Evolutionary conservation across 106 monocot species (phyloP), one percentile per base, ranked within the genome.

Genomic region (Apostasia shenzhenica): DNA sequence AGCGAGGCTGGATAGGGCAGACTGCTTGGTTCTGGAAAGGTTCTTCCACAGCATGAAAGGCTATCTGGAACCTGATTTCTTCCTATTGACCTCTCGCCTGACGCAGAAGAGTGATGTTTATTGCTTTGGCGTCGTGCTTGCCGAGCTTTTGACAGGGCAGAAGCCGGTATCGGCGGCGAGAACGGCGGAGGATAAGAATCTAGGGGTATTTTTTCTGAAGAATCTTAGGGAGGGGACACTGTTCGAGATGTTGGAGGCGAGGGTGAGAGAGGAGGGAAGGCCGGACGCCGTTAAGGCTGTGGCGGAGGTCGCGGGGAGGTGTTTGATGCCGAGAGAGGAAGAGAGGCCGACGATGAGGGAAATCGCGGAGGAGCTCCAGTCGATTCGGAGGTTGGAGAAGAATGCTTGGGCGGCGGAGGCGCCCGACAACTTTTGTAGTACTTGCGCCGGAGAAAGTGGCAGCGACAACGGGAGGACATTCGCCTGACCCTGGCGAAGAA

Each of bases 341-440:
- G 78, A 89, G 52, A 76, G 93, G 66, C 93, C 93, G 9, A 81
- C 61, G 47, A 89, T 93, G 89, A 80, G 61, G 69, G 81, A 83
- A 42, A 79, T 93, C 2, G 78, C 76, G 10, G 52, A 57, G 38
- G 86, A 93, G 37, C 72, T 84, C 3, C 75, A 80, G 45, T 57
- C 75, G 37, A 58, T 75, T 67, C 77, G 70, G 48, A 77, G 62
- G 72, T 3, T 44, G 5, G 46, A 11, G 11, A 54, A 5, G 5
- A 42, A 45, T 45, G 11, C 63, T 63, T 63, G 41, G 63, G 44
- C 0, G 44, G 63, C 43, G 41, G 63, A 63, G 26, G 26, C 26
- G 26, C 26, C 26, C 0, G 26, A 26, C 26, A 26, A 26, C 26
- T 26, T 26, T 26, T 26, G 26, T 26, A 26, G 26, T 26, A 26